Conservation (phyloP, 805 yeast species). For the Lipomyces yamadae region DNA sequence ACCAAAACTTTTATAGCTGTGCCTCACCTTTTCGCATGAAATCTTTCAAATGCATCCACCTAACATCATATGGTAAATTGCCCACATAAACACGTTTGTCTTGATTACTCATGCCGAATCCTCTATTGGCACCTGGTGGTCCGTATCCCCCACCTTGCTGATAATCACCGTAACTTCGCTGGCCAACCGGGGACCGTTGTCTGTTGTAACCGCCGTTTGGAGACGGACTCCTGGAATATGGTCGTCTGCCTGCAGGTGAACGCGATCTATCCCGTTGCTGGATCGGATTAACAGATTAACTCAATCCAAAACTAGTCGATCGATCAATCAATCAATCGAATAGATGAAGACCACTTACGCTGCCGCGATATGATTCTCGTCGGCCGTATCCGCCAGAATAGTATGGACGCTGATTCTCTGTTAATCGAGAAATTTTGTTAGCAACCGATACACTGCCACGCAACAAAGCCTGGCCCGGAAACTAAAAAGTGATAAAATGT, state of each 20-base stretch:
- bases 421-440: constrained; percentile 3
- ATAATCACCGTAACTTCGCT: background rate
- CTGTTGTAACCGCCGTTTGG: constrained; percentile 19
- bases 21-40: constrained; percentile 44
- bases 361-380: constrained; percentile 18
- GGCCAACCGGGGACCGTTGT: constrained; percentile 22
- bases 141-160: constrained; percentile 17
- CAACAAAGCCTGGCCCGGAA: background rate
- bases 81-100: constrained; percentile 53
- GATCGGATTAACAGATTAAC: background rate
- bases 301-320: background rate
- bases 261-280: constrained; percentile 27
- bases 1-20: no score
- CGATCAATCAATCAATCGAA: background rate
- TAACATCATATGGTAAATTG: constrained; percentile 49
- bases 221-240: constrained; percentile 22
- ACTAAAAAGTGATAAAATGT: background rate
- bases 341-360: background rate
- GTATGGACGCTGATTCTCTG: constrained; percentile 26
- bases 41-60: constrained; percentile 49
- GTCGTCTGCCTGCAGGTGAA: constrained; percentile 18
- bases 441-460: constrained; percentile 3
- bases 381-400: constrained; percentile 23
- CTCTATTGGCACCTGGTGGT: background rate
- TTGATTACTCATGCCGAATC: constrained; percentile 40